Evolutionary conservation across 2,329 filamentous ascomycete species (phyloP).

Genomic region (Fusarium brevicatenulatum): DNA sequence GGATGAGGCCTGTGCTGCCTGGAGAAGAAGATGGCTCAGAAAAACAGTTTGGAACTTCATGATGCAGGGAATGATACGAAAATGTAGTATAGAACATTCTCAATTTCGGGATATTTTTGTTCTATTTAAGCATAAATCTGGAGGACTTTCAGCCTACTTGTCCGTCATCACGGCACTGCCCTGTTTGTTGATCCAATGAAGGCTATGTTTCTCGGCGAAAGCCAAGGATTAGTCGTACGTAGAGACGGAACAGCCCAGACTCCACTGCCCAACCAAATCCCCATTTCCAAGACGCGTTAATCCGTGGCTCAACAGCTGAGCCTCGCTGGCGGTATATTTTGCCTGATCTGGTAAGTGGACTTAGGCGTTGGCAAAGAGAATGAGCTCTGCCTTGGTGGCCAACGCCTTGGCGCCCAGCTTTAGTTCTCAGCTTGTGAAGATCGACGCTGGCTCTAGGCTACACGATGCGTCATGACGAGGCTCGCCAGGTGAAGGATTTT

Average conservation of each 20-base stretch:
- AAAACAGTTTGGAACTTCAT: conserved; percentile 6
- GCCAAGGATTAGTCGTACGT: background rate
- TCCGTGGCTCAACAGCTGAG: background rate
- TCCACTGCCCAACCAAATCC: background rate
- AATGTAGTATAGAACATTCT: fast-evolving
- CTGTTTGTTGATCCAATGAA: background rate
- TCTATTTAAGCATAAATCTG: background rate
- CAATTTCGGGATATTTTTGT: fast-evolving
- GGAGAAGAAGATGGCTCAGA: background rate
- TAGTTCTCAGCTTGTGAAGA: background rate
- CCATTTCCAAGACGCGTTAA: background rate
- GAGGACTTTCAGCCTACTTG: no score
- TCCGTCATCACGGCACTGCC: background rate
- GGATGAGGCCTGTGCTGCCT: background rate
- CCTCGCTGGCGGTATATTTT: background rate
- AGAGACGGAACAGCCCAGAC: background rate
- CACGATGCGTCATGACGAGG: background rate
- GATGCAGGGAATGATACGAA: background rate
- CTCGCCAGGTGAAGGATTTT: background rate
- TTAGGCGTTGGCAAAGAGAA: background rate
- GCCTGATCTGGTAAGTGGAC: background rate
- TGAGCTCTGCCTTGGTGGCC: background rate
- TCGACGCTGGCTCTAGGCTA: background rate
- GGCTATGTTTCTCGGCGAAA: background rate
- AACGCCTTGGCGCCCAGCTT: background rate